Percentiles rank a stretch among this genome's conserved stretches.
Evolutionary conservation across 1,139 yeast species (phyloP).

Genomic region (Kodamaea fungicola): DNA sequence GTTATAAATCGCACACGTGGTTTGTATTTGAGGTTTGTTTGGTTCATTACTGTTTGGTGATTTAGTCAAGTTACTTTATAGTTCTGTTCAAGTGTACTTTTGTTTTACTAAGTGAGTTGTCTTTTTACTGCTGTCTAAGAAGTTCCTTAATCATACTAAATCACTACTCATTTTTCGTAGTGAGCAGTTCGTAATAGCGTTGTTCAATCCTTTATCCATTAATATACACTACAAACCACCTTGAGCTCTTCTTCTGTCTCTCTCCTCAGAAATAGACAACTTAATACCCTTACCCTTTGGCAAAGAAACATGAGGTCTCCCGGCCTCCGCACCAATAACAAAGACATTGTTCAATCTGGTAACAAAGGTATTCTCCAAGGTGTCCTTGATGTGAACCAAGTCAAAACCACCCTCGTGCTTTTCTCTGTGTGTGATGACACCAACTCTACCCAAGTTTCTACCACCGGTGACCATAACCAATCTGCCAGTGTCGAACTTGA

Average conservation of each 20-base stretch:
- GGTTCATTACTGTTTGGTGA: too few relatives aligned
- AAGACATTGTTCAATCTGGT: slow-evolving; percentile 97
- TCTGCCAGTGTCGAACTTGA: slow-evolving; percentile 95
- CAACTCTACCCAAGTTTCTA: slow-evolving; percentile 99
- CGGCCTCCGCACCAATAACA: slow-evolving; percentile 90
- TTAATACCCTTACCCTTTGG: slow-evolving; percentile 99
- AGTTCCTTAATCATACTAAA: too few relatives aligned
- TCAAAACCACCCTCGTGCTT: slow-evolving; percentile 99
- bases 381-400: slow-evolving; percentile 96
- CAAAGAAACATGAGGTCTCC: slow-evolving; percentile 94
- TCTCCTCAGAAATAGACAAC: slow-evolving; percentile 96
- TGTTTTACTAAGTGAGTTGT: too few relatives aligned
- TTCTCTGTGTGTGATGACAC: slow-evolving; percentile 97
- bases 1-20: too few relatives aligned
- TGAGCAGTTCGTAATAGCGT: too few relatives aligned
- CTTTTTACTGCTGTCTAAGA: too few relatives aligned
- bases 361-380: slow-evolving; percentile 95
- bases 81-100: too few relatives aligned
- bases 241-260: slow-evolving; percentile 97
- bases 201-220: neutral
- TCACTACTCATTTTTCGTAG: too few relatives aligned
- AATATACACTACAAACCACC: slow-evolving; percentile 35
- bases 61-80: too few relatives aligned
- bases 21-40: too few relatives aligned
- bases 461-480: slow-evolving; percentile 98